Evolutionary conservation across 202 grass and related monocot species (phyloP), one percentile per base, ranked within the genome.

Genomic region (Saccharum hybrid): DNA sequence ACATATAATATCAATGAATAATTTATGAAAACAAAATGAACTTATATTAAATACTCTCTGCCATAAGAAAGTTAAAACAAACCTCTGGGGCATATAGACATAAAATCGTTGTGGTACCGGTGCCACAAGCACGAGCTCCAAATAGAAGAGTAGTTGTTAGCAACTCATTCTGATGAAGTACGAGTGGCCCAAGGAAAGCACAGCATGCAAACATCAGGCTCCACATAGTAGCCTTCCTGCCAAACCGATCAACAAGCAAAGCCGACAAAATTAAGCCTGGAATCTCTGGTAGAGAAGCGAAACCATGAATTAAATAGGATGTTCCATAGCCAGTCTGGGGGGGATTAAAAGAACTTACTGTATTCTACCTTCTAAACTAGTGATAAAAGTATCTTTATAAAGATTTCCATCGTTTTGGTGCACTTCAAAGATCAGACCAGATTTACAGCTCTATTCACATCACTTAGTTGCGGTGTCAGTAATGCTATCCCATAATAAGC

Each of bases 21-120:
- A 22, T 39, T 36, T 23, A 40, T 39, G 21, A 8, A 57, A 37
- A 38, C 22, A 8, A 18, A 72, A 48, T 23, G 15, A 71, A 4
- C 23, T 18, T 7, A 33, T 18, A 72, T 14, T 72, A 15, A 69
- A 33, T 19, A 74, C 8, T 36, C 4, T 39, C 48, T 80, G 26
- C 9, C 63, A 73, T 10, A 40, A 41, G n/a, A 84, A 72, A 72
- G 16, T 15, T 4, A 31, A 70, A 74, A 81, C 91, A 0, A 31
- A 97, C 94, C 94, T 97, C 94, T 71, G 90, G 92, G 10, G 90
- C 84, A 71, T 94, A 97, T 63, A 97, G 78, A 66, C 84, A 92
- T 42, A 94, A 19, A 72, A 84, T 64, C 63, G 45, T 86, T 80
- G 81, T 89, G 88, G 86, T 89, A 68, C 88, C 91, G 13, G 26